Evolutionary conservation across 2,329 filamentous ascomycete genomes (phyloP).

Genomic region (Pyricularia sp.): DNA sequence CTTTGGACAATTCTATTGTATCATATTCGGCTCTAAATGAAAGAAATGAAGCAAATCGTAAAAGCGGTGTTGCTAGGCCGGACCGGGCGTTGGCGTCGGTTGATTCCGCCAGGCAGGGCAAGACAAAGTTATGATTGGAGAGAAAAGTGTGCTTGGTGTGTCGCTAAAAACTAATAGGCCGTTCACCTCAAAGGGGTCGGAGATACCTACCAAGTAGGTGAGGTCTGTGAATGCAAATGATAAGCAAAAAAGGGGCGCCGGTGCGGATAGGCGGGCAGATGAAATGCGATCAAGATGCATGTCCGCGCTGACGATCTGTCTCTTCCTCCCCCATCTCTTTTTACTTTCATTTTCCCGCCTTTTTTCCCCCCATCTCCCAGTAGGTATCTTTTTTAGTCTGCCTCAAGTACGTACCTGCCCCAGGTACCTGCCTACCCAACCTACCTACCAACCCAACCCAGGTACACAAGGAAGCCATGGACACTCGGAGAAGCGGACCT

Average conservation of each 20-base stretch:
- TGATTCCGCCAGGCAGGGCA: not conserved
- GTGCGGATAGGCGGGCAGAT: not conserved
- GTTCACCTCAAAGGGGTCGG: not conserved
- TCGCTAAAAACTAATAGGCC: not conserved
- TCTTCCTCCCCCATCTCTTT: not conserved
- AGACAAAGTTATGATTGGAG: not conserved
- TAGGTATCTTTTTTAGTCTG: not conserved
- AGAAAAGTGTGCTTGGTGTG: not conserved
- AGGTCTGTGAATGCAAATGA: not conserved
- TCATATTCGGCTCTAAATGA: not conserved
- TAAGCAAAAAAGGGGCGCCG: not conserved
- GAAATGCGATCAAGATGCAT: not conserved
- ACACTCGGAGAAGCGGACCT: not conserved
- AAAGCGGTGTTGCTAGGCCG: not conserved
- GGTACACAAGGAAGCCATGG: not conserved
- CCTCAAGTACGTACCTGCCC: not conserved
- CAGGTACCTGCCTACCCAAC: not conserved
- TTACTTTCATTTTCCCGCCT: not conserved
- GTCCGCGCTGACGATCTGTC: not conserved
- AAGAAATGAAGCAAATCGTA: not conserved
- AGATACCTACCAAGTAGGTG: not conserved
- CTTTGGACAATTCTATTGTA: not conserved
- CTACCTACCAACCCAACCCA: not conserved
- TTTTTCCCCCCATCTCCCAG: not conserved
- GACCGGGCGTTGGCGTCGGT: not conserved